phyloP scores from a whole-genome alignment of 306 rosid genomes.

The Glycine latifolia region DNA sequence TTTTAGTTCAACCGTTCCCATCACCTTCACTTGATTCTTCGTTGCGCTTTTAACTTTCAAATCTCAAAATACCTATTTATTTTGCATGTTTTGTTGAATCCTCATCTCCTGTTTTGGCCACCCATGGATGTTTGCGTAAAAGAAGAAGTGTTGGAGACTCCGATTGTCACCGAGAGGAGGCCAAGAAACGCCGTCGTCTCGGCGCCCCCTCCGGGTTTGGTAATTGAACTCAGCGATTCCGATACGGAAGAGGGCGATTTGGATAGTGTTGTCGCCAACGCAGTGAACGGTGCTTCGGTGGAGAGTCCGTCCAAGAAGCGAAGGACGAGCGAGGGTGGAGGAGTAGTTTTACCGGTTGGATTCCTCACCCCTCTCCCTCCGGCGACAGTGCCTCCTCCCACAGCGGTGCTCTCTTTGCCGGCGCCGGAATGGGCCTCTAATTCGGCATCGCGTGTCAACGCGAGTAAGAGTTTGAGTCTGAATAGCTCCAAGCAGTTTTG shows the following conservation, averaged over 20 bases:
- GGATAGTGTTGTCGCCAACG: constrained; percentile 45
- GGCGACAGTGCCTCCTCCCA: neutral
- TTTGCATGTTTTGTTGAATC: too few relatives aligned
- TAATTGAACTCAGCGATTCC: constrained; percentile 67
- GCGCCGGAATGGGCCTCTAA: constrained; percentile 42
- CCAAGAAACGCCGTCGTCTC: constrained; percentile 20
- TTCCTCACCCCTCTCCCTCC: constrained; percentile 53
- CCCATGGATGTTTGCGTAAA: constrained; percentile 61
- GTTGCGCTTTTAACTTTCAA: too few relatives aligned
- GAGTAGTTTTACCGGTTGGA: constrained; percentile 63
- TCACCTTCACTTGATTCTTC: neutral
- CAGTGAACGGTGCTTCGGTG: constrained; percentile 15
- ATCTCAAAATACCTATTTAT: too few relatives aligned
- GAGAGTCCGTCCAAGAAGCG: constrained; percentile 53
- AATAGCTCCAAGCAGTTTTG: constrained; percentile 73
- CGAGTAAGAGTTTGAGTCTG: neutral
- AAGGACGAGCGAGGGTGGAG: constrained; percentile 53
- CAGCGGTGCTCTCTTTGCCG: constrained; percentile 27
- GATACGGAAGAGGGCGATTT: constrained; percentile 47
- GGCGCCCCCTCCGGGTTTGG: constrained; percentile 29
- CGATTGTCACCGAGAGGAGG: neutral
- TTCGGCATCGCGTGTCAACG: neutral
- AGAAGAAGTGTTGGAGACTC: constrained; percentile 49
- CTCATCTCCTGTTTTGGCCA: too few relatives aligned
- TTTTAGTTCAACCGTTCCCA: neutral